Evolutionary conservation across 129 eudicot genomes (phyloP).

Genomic region (Tagetes patula): DNA sequence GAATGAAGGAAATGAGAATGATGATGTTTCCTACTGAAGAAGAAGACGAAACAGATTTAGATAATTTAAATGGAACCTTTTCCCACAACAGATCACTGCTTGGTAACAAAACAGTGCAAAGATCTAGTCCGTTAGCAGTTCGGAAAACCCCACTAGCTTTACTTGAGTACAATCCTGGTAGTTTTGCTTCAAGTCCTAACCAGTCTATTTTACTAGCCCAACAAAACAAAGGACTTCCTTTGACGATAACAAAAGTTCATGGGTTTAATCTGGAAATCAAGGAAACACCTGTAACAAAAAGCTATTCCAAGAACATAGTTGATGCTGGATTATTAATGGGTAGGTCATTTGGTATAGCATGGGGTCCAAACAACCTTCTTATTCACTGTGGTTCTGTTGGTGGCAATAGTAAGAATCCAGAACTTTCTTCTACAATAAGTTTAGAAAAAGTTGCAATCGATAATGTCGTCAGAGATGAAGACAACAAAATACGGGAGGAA

Average conservation of each 20-base stretch:
- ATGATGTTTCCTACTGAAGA: constrained; percentile 78
- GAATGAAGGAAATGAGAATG: constrained; percentile 82
- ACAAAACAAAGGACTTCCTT: constrained; percentile 61
- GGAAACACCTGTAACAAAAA: constrained; percentile 71
- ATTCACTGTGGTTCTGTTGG: constrained; percentile 76
- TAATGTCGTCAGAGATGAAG: constrained; percentile 74
- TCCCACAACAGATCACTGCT: constrained; percentile 37
- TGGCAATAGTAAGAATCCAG: constrained; percentile 29
- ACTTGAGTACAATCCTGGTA: constrained; percentile 66
- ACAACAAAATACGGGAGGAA: constrained; percentile 60
- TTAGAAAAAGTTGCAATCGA: constrained; percentile 79
- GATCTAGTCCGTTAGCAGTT: constrained; percentile 40
- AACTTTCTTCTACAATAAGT: constrained; percentile 62
- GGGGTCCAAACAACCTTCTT: constrained; percentile 92
- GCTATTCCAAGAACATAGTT: constrained; percentile 67
- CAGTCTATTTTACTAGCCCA: constrained; percentile 72
- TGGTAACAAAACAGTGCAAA: constrained; percentile 37
- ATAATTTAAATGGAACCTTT: constrained; percentile 26
- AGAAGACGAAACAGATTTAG: constrained; percentile 43
- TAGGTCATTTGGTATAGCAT: constrained; percentile 81
- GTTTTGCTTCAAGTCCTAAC: constrained; percentile 54
- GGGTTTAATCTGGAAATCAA: constrained; percentile 67
- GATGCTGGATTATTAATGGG: constrained; percentile 95
- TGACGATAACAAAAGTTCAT: constrained; percentile 55
- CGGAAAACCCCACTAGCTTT: constrained; percentile 92